Percentiles rank a stretch among this genome's conserved stretches.
phyloP scores from a whole-genome alignment of 306 rosid genomes.

The Quercus parvula region DNA sequence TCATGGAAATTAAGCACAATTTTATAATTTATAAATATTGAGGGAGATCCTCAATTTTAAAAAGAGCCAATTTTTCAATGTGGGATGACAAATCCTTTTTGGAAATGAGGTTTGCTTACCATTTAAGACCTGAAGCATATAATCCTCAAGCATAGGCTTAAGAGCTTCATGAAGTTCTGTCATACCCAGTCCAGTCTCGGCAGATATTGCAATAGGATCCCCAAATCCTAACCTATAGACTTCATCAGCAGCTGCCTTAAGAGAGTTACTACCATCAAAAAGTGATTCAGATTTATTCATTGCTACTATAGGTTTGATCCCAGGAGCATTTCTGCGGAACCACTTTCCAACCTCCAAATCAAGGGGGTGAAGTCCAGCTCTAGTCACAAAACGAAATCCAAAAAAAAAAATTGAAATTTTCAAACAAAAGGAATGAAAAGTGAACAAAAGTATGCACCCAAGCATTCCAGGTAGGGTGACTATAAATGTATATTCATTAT shows the following conservation, averaged over 20 bases:
- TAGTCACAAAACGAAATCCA: constrained; percentile 23
- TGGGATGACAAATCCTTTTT: neutral
- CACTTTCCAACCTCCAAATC: constrained; percentile 90
- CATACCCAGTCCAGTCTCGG: constrained; percentile 94
- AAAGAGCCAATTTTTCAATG: neutral
- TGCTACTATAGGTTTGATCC: constrained; percentile 63
- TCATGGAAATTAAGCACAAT: too few species aligned
- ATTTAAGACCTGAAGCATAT: constrained; percentile 46
- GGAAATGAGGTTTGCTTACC: constrained; percentile 34
- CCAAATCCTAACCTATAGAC: constrained; percentile 81
- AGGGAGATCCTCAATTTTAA: too few species aligned
- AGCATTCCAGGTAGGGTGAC: neutral
- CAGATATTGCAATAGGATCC: constrained; percentile 91
- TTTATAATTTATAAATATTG: too few species aligned
- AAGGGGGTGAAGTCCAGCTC: constrained; percentile 87
- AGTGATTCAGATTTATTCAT: constrained; percentile 86
- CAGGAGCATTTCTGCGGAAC: constrained; percentile 74
- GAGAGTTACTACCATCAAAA: constrained; percentile 52
- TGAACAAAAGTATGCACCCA: neutral
- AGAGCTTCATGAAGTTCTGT: constrained; percentile 64
- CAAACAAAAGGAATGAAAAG: neutral
- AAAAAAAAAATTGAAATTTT: neutral
- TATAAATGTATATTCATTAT: neutral
- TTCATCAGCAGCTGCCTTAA: constrained; percentile 58
- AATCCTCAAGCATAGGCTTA: constrained; percentile 71